A percentile compares a stretch with the other conserved stretches of the same genome.
phyloP scores from a whole-genome alignment of 345 rosid species.

The Hibiscus mutabilis region DNA sequence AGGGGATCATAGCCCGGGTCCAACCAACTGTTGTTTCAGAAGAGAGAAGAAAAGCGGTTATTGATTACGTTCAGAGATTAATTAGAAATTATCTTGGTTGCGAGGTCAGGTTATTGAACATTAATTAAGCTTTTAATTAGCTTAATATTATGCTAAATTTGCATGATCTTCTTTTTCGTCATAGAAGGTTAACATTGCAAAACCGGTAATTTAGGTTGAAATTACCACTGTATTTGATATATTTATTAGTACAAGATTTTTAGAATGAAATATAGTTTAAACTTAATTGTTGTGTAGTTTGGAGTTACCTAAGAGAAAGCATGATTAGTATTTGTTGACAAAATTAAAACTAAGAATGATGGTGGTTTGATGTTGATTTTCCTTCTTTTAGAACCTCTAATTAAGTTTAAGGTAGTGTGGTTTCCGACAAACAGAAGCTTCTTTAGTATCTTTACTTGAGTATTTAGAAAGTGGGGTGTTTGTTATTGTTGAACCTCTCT shows the following conservation, averaged over 20 bases:
- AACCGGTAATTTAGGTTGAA: neutral
- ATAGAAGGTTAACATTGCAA: neutral
- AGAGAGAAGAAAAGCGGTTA: constrained; percentile 59
- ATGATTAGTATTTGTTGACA: neutral
- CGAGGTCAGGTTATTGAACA: constrained; percentile 36
- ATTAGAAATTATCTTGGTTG: constrained; percentile 39
- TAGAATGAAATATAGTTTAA: neutral
- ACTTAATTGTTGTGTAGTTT: neutral
- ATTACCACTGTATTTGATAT: neutral
- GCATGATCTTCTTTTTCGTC: neutral
- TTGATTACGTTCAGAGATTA: constrained; percentile 56
- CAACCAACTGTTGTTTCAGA: constrained; percentile 66
- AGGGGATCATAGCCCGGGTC: constrained; percentile 50
- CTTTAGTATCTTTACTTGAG: neutral
- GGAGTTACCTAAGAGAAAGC: neutral
- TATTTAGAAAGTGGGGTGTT: neutral
- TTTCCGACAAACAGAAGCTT: neutral
- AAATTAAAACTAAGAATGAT: neutral
- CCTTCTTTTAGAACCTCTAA: neutral
- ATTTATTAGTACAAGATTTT: neutral
- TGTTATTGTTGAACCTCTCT: neutral
- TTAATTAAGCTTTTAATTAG: neutral
- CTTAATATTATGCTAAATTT: neutral
- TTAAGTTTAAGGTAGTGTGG: neutral
- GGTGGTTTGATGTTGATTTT: neutral